Evolutionary conservation across 2,329 filamentous ascomycete genomes (phyloP).

Genomic region (Trichoderma pleuroti): DNA sequence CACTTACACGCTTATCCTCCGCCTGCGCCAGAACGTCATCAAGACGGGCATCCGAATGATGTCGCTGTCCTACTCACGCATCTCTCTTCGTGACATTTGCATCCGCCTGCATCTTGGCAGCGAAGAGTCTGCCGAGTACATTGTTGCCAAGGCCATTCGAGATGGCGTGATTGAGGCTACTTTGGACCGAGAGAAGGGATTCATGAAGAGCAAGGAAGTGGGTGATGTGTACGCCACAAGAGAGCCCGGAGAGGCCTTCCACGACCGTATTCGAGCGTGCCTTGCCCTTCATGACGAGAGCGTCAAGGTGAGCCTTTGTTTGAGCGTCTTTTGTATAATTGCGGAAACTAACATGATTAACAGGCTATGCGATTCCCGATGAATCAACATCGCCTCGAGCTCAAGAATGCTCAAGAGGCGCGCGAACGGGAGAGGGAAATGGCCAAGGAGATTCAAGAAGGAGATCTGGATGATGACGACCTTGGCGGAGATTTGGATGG

Average conservation of each 20-base stretch:
- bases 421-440: constrained; percentile 92
- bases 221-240: constrained; percentile 94
- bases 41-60: constrained; percentile 99
- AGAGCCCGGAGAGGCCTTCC: constrained; percentile 95
- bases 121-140: constrained; percentile 98
- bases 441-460: constrained; percentile 98
- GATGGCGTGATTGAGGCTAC: constrained; percentile 97
- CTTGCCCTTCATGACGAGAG: constrained; percentile 93
- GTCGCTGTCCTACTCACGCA: constrained; percentile 95
- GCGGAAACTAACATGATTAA: background rate
- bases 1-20: constrained; percentile 92
- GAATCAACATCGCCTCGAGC: constrained; percentile 95
- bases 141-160: constrained; percentile 96
- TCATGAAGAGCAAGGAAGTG: constrained; percentile 97
- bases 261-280: constrained; percentile 91
- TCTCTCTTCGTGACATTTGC: constrained; percentile 95
- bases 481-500: constrained; percentile 94
- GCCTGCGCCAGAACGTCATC: constrained; percentile 96
- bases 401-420: constrained; percentile 98
- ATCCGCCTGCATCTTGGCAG: constrained; percentile 89
- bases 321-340: background rate
- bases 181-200: constrained; percentile 88
- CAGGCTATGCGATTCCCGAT: constrained; percentile 98
- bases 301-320: constrained; percentile 68
- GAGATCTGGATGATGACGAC: constrained; percentile 94